Evolutionary conservation across 1,284 basidiomycete species (phyloP).

Genomic region (Cutaneotrichosporon sp.): DNA sequence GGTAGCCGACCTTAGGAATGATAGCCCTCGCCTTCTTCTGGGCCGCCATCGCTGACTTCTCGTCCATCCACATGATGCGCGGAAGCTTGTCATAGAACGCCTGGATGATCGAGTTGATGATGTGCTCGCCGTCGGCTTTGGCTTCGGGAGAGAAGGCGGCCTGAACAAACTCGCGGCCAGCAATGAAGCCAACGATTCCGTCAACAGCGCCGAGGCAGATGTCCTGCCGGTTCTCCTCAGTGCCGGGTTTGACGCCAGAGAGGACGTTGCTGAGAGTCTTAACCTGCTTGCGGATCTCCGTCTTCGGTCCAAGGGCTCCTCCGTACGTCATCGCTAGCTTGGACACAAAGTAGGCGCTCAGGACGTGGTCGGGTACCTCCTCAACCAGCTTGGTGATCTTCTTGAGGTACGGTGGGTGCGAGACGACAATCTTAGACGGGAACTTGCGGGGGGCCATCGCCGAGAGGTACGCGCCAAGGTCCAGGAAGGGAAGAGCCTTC

Average conservation of each 20-base stretch:
- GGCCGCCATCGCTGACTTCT: conserved; percentile 74
- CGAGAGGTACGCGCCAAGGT: conserved; percentile 80
- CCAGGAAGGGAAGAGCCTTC: conserved; percentile 70
- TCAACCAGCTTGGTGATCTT: conserved; percentile 70
- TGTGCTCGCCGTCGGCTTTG: conserved; percentile 72
- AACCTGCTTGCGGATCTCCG: conserved; percentile 71
- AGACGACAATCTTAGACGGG: conserved; percentile 75
- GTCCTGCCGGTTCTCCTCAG: conserved; percentile 75
- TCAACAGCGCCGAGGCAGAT: conserved; percentile 55
- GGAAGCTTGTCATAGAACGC: conserved; percentile 79
- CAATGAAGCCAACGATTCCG: conserved; percentile 56
- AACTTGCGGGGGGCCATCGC: conserved; percentile 74
- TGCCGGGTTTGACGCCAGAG: conserved; percentile 82
- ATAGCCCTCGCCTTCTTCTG: conserved; percentile 66
- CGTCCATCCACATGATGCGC: conserved; percentile 88
- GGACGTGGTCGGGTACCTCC: conserved; percentile 65
- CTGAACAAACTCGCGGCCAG: conserved; percentile 70
- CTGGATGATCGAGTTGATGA: conserved; percentile 79
- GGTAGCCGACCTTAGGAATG: conserved; percentile 62
- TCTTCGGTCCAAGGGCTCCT: conserved; percentile 67
- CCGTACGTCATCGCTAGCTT: conserved; percentile 68
- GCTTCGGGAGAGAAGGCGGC: conserved; percentile 81
- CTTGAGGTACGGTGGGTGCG: conserved; percentile 74
- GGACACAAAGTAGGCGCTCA: conserved; percentile 76
- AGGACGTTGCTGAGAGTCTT: conserved; percentile 69